These are phyloP conservation scores for Stereum hirsutum DNA, from an alignment of 1,284 basidiomycete genomes.

Conservation along the genomic window DNA sequence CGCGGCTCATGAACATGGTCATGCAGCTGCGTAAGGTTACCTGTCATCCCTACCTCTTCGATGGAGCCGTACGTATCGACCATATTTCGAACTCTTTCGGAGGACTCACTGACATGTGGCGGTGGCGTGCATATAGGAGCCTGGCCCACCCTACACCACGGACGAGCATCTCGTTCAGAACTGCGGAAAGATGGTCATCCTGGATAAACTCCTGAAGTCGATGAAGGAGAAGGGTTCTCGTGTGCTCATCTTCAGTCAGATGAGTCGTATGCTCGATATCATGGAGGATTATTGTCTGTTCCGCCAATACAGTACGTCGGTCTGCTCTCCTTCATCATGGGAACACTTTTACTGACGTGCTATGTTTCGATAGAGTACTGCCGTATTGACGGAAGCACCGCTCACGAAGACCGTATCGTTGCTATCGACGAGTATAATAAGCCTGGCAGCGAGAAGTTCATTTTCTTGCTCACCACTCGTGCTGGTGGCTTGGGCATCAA, in stretches of 20 bases:
- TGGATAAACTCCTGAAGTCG: constrained; percentile 85
- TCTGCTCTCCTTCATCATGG: neutral
- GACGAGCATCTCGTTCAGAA: constrained; percentile 96
- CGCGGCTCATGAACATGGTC: constrained; percentile 96
- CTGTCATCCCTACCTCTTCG: constrained; percentile 81
- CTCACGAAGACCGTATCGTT: constrained; percentile 92
- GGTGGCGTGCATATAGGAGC: constrained; percentile 56
- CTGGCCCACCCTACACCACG: constrained; percentile 96
- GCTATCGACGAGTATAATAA: constrained; percentile 99
- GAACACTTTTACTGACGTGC: neutral
- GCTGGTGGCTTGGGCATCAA: constrained; percentile 99
- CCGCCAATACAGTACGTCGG: constrained; percentile 69
- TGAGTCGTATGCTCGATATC: constrained; percentile 91
- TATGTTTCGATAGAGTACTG: constrained; percentile 81
- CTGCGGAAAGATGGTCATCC: constrained; percentile 95
- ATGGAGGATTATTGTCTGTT: constrained; percentile 97
- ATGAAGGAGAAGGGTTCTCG: constrained; percentile 94
- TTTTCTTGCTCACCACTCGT: constrained; percentile 95
- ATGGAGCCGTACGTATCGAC: constrained; percentile 56
- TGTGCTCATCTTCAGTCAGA: constrained; percentile 97
- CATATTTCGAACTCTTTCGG: neutral
- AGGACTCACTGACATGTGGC: too few relatives aligned
- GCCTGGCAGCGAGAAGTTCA: constrained; percentile 91
- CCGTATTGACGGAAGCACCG: constrained; percentile 92
- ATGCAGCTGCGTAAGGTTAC: constrained; percentile 93